Base-by-base conservation (phyloP, 1,284 basidiomycete genomes). In the Schizophyllum commune region DNA sequence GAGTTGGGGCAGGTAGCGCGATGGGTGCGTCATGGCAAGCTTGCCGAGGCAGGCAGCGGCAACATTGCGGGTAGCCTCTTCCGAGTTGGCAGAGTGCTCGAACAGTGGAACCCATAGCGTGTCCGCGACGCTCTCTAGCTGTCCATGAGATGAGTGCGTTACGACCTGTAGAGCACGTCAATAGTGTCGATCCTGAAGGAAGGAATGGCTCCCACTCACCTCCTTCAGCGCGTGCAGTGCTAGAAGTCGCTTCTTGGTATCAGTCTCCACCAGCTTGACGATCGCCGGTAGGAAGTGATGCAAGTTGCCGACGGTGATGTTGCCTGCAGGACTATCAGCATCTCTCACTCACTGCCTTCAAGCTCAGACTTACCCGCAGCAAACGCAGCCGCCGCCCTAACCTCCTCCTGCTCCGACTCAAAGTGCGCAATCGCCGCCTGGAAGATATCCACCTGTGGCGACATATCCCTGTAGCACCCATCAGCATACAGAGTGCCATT, bases 11-110 rank as follows among this genome's bases (percentile, higher is more conserved):
- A 99, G 78, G 73, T 96, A 98, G 67, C 88, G 86, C 0, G 86
- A 83, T 5, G 96, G 94, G 60, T 96, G 89, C 1, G 92, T 92
- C 0, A 91, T 92, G 0, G 95, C 96, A 53, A 99, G 80, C 72
- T 98, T 96, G 56, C 96, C 97, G 19, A 99, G 83, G 72, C 96
- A 99, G 20, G 97, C 96, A 55, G 96, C 95, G 34, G 94, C 94
- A 61, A 98, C 92, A 71, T 96, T 98, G 60, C 96, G 81, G 2
- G 93, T 91, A 3, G 90, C 92, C 72, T 98, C 96, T 67, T 97
- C 94, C 15, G 91, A 83, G 64, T 84, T 87, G 63, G 89, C 83
- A 13, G 91, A 91, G 71, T 91, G 88, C 69, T 91, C 85, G 72
- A 97, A 96, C 17, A 96, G 81, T 0, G 96, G 94, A 3, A 81